Conservation (phyloP, 305 asterid genomes). For the Ajuga reptans region DNA sequence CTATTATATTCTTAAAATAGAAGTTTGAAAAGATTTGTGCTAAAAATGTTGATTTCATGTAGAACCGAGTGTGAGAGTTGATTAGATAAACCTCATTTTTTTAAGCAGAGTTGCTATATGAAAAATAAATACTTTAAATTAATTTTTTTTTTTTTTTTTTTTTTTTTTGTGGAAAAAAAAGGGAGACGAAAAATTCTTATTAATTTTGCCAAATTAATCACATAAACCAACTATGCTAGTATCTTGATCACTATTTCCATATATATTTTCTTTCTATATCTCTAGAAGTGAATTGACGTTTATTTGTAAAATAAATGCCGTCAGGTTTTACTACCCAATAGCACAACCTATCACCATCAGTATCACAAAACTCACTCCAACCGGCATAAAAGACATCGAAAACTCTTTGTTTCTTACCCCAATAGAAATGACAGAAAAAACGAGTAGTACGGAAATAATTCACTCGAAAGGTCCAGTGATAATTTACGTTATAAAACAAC, state of each 20-base stretch:
- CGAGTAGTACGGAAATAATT: neutral
- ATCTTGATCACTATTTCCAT: neutral
- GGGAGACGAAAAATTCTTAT: neutral
- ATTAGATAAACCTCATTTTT: too few species aligned
- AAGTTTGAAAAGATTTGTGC: too few species aligned
- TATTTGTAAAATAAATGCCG: neutral
- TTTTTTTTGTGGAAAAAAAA: too few species aligned
- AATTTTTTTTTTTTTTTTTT: too few species aligned
- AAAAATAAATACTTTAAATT: too few species aligned
- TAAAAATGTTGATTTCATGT: too few species aligned
- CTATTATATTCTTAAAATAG: too few species aligned
- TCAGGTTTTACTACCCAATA: neutral
- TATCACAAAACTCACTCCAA: neutral
- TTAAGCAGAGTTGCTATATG: too few species aligned
- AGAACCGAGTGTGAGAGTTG: too few species aligned
- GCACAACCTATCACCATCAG: neutral
- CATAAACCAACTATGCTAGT: neutral
- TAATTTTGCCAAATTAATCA: neutral
- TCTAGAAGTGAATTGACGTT: neutral
- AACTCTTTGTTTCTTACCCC: neutral
- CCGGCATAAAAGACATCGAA: neutral
- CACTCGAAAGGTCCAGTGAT: neutral
- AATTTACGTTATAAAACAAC: neutral
- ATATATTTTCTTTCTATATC: neutral
- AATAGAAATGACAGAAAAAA: neutral